Percentiles rank a stretch among this genome's conserved stretches.
Conservation (phyloP, 2,329 filamentous ascomycete genomes). For the Aureobasidium leucospermi region DNA sequence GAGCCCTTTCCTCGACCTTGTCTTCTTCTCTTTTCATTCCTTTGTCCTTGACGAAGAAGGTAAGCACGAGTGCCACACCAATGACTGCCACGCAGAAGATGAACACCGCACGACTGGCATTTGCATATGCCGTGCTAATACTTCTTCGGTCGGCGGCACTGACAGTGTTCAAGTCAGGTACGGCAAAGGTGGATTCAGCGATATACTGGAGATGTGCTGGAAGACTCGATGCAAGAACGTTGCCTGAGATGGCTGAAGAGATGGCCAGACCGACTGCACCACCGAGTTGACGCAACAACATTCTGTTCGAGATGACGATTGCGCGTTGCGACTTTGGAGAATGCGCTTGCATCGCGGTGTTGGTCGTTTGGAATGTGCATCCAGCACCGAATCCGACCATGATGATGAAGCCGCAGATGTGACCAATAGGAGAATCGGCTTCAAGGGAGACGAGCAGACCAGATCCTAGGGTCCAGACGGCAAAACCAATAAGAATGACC, state of each 20-base stretch:
- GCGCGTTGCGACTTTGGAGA: slow-evolving; percentile 31
- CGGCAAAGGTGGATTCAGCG: slow-evolving; percentile 34
- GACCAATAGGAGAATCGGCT: slow-evolving; percentile 22
- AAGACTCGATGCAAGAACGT: slow-evolving; percentile 30
- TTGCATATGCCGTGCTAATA: slow-evolving; percentile 46
- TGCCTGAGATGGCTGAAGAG: slow-evolving; percentile 28
- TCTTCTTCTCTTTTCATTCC: slow-evolving; percentile 22
- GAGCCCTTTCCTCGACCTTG: not conserved
- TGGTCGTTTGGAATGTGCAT: slow-evolving; percentile 31
- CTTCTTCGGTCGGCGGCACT: slow-evolving; percentile 30
- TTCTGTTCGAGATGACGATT: slow-evolving; percentile 33
- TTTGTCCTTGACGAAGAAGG: slow-evolving; percentile 41
- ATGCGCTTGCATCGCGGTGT: slow-evolving; percentile 34
- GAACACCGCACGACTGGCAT: slow-evolving; percentile 50
- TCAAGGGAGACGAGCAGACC: slow-evolving; percentile 28
- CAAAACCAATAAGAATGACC: slow-evolving; percentile 40
- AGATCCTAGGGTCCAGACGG: slow-evolving; percentile 31
- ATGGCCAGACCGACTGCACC: slow-evolving; percentile 31
- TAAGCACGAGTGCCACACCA: slow-evolving; percentile 39
- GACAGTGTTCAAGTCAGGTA: slow-evolving; percentile 27
- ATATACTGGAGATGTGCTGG: slow-evolving; percentile 32
- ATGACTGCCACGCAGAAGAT: slow-evolving; percentile 50
- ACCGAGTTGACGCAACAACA: slow-evolving; percentile 33
- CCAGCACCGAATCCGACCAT: slow-evolving; percentile 29
- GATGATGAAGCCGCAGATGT: slow-evolving; percentile 27